Evolutionary conservation across 1,284 basidiomycete genomes (phyloP), one percentile per base, ranked within the genome.

Genomic region (Ceratobasidium sp.): DNA sequence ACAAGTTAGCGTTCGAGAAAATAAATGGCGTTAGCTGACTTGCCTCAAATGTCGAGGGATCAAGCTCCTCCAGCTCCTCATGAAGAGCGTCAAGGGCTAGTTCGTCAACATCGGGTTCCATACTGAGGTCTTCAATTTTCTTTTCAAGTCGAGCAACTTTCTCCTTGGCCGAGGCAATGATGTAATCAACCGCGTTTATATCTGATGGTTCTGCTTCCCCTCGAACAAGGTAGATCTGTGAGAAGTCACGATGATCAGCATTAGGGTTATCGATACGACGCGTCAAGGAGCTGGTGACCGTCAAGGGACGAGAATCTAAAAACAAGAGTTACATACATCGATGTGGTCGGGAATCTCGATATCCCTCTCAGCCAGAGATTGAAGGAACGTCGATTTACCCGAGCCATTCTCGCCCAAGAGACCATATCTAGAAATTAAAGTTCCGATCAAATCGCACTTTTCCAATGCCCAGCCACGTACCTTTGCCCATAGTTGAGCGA

Each of bases 161-260:
- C 73, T 88, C 89, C 77, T 86, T 90, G 47, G 97, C 96, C 14
- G 93, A 96, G 30, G 86, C 85, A 77, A 99, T 85, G 79, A 98
- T 97, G 83, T 92, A 99, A 77, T 99, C 97, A 73, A 98, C 79
- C 11, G 97, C 97, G 77, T 97, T 98, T 74, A 92, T 85, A 0
- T 98, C 91, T n/a, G 93, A 91, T 1, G 96, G 96, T 75, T 98
- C 97, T 2, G 92, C 96, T 78, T 98, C 96, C 74, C 96, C 96
- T 36, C 87, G 81, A 72, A 99, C 96, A 72, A 98, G 87, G 82
- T 99, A 97, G 79, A 98, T 97, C 81, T 83, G 74, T 25, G 27
- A 27, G 44, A 29, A 41, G 13, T 13, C 16, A 27, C 19, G 25
- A 41, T 9, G 33, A 27, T 50, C 46, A 62, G 47, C 47, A 49